Conservation (phyloP, 1,284 basidiomycete species). For the Rhodotorula sp. region DNA sequence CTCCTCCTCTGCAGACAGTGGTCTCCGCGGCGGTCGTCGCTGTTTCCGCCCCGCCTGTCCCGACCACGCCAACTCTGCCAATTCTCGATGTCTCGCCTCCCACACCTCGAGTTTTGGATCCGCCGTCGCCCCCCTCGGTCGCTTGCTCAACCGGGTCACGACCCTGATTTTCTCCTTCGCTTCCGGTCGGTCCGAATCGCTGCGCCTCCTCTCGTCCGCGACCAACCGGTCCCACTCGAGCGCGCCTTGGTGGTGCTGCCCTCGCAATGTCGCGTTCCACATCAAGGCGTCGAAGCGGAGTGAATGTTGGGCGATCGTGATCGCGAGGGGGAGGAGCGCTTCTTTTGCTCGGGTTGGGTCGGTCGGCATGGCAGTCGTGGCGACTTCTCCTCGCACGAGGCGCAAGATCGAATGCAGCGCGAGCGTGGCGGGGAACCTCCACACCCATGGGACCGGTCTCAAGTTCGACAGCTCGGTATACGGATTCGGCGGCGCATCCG, state of each 20-base stretch:
- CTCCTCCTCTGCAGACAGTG: background rate
- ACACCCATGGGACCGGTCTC: slow-evolving; percentile 36
- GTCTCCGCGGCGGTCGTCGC: background rate
- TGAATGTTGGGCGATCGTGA: slow-evolving; percentile 27
- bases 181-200: background rate
- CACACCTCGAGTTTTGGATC: slow-evolving; percentile 1
- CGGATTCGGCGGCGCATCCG: background rate
- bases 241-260: background rate
- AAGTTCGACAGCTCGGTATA: slow-evolving; percentile 9
- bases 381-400: background rate
- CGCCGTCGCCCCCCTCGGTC: background rate
- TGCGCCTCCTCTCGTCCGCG: slow-evolving; percentile 2
- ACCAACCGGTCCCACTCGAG: slow-evolving; percentile 18
- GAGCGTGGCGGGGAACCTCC: slow-evolving; percentile 29
- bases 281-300: slow-evolving; percentile 32
- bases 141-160: background rate
- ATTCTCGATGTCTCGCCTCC: background rate
- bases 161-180: background rate
- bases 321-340: slow-evolving; percentile 24
- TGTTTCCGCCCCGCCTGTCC: background rate
- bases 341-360: background rate
- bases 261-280: slow-evolving; percentile 16
- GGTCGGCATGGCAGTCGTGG: background rate
- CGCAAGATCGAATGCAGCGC: slow-evolving; percentile 34
- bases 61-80: background rate